Evolutionary conservation across 768 basidiomycete species (phyloP), one percentile per base, ranked within the genome.

Genomic region (Rhizopogon vinicolor): DNA sequence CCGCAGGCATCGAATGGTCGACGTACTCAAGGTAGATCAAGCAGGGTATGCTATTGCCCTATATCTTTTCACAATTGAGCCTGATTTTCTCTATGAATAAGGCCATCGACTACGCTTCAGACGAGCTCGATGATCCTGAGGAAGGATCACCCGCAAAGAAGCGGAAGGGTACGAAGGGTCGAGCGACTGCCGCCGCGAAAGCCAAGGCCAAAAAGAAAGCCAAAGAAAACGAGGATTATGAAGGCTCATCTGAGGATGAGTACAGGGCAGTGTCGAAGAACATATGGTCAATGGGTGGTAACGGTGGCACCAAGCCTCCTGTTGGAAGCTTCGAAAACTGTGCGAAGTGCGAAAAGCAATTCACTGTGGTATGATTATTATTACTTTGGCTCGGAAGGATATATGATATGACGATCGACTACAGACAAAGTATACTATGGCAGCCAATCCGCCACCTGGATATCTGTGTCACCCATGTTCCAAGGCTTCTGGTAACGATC

Each of bases 401-500:
- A 10, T 7, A 25, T 22, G 22, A 16, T 5, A 3, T 40, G 16
- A 28, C 37, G 3, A 43, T 35, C 22, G 39, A 4, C 2, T 16
- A 19, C 42, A 95, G 93, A 94, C 91, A 1, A 87, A 83, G 63
- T 98, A 96, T 64, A 97, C 95, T 0, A 73, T 90, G 60, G 81
- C 91, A 6, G 83, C 85, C 7, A 79, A 80, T 43, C 78, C 83
- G 0, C 83, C 83, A 1, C 82, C 84, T 0, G 93, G 92, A 1
- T 93, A 80, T 60, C 79, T 98, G 19, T 99, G 96, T 65, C 86
- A 93, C 62, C 71, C 75, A 8, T 99, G 96, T 68, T 84, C 87
- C 1, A 91, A 91, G 63, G 78, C 83, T 0, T 80, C 84, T 3
- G 93, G 91, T 6, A 73, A 75, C 1, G 90, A 94, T 62, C 92